Evolutionary conservation across 305 asterid species (phyloP), one percentile per base, ranked within the genome.

Genomic region (Fraxinus dipetala): DNA sequence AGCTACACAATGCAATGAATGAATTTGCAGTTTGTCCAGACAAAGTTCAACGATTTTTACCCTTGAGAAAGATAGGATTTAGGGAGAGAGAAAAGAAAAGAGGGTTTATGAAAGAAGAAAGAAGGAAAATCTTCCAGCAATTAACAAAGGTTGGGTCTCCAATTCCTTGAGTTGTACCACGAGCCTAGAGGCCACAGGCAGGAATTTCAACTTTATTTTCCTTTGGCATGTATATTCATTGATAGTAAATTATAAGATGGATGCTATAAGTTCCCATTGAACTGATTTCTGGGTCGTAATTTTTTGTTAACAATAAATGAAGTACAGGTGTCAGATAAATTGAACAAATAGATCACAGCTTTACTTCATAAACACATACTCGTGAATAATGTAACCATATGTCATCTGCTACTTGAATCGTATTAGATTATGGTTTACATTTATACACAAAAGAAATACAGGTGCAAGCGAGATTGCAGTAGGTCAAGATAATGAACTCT

Each of bases 1-100:
- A 96, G 98, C 99, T 96, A 81, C 82, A 87, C 59, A 78, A 75
- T 28, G 7, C 75, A 75, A 86, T 76, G 75, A 61, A 84, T 56
- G 14, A 54, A 81, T 74, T 70, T 63, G 16, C n/a, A 63, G 34
- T 63, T 63, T 63, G 14, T 63, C 34, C 72, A 63, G 16, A 63
- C 20, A 63, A 24, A 63, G 28, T 22, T 24, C 31, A 9, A 63
- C 7, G 28, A 75, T 45, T 77, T 45, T 82, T 16, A 82, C 32
- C 82, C 28, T 65, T 11, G 7, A 34, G 40, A 83, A 78, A 73
- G 54, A 67, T 3, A 40, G 45, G 38, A 65, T 10, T 24, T 24
- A 9, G 72, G 14, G 32, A 63, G 34, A 63, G 32, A 1, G 34
- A 61, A 18, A 63, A 24, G n/a, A 6, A 61, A 61, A 61, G 31